Percentiles rank a stretch among this genome's conserved stretches.
Conservation (phyloP, 805 yeast genomes). For the Teunomyces lycoperdinae region DNA sequence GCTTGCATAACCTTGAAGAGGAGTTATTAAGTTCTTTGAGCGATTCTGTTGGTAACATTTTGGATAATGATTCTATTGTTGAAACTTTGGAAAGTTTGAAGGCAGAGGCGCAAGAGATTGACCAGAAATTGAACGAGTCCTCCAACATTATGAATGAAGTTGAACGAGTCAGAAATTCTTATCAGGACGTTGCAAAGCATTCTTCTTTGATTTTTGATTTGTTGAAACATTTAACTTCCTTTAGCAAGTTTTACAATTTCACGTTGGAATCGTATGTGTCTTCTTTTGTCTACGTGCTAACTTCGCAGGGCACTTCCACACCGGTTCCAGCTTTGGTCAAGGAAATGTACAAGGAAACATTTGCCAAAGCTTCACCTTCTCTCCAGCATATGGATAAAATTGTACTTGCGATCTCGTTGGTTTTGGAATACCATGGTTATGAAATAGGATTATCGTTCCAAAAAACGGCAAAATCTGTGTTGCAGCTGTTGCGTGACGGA, state of each 20-base stretch:
- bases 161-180: conserved; percentile 46
- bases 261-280: conserved; percentile 38
- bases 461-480: conserved; percentile 9
- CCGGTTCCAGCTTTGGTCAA: conserved; percentile 26
- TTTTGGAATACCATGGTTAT: conserved; percentile 21
- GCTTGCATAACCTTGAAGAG: conserved; percentile 55
- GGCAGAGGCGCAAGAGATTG: conserved; percentile 54
- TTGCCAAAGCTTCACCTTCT: conserved; percentile 44
- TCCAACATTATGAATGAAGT: conserved; percentile 52
- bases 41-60: conserved; percentile 54
- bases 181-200: conserved; percentile 52
- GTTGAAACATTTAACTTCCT: conserved; percentile 31
- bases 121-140: conserved; percentile 53
- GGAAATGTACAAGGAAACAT: conserved; percentile 46
- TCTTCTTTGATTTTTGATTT: conserved; percentile 51
- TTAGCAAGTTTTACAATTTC: conserved; percentile 60
- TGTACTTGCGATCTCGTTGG: conserved; percentile 41
- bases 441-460: conserved; percentile 24
- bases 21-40: conserved; percentile 57
- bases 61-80: conserved; percentile 64
- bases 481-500: background rate
- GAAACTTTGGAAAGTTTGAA: conserved; percentile 64
- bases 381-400: conserved; percentile 44
- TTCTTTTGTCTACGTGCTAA: conserved; percentile 14
- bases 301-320: conserved; percentile 12